phyloP scores from a whole-genome alignment of 148 eudicot genomes.

The Pharnaceum exiguum region DNA sequence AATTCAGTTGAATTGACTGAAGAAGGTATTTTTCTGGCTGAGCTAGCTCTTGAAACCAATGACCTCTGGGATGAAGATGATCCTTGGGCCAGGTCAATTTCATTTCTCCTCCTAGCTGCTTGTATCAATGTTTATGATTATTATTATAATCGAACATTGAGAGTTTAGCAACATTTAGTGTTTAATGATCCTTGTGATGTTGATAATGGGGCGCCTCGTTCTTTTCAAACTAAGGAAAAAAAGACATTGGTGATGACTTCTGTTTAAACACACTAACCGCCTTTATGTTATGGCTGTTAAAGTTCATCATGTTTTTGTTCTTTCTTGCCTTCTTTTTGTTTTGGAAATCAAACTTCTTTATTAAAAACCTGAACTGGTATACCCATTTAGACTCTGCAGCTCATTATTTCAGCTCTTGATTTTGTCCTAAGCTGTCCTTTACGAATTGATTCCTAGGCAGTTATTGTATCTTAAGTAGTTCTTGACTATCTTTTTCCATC shows the following conservation, averaged over 20 bases:
- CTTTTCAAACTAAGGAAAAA: no score
- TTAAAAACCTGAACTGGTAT: background rate
- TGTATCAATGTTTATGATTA: background rate
- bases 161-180: background rate
- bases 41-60: slow-evolving; percentile 89
- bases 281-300: background rate
- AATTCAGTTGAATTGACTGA: slow-evolving; percentile 94
- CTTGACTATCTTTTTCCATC: slow-evolving; percentile 4
- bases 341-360: background rate
- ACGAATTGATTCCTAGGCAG: background rate
- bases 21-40: slow-evolving; percentile 85
- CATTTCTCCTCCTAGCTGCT: background rate
- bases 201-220: no score
- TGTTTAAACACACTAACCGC: no score
- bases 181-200: background rate
- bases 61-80: slow-evolving; percentile 98
- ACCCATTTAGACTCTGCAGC: background rate
- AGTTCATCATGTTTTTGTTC: background rate
- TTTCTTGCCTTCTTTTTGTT: no score
- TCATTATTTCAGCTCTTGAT: background rate
- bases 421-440: background rate
- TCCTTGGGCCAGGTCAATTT: slow-evolving; percentile 96
- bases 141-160: background rate
- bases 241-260: no score
- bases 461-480: background rate